Base-by-base conservation (phyloP, 441 rosid genomes). In the Sinapis alba region DNA sequence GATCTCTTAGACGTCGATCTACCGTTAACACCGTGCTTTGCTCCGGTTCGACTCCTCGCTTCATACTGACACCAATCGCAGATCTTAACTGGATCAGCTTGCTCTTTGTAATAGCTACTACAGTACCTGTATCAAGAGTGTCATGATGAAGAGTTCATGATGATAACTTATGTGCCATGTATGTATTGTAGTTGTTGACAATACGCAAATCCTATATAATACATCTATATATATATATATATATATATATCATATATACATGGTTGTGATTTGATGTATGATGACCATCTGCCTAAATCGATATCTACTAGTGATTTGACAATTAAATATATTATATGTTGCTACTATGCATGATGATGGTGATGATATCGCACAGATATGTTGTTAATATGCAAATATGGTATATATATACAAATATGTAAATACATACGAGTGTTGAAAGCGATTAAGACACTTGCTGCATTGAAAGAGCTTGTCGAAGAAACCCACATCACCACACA, bases 401-500 rank as follows among this genome's bases (percentile, higher is more conserved):
- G 16, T 12, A 32, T 16, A 26, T 3, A 56, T 24, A 18, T 10
- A 26, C 16, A 4, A 41, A 62, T 43, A 41, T 56, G 68, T 43
- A 61, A 9, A 58, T 28, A 26, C 96, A 57, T 90, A 91, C 98
- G 90, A 88, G 80, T 94, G 98, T 75, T 94, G 98, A 61, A 85
- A 87, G 79, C 98, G 98, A 79, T 81, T 74, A 73, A 83, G 86
- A 83, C 98, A 94, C 84, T 87, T 87, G 89, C 59, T 82, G 83
- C 98, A 94, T 79, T 88, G 96, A 84, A 94, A 94, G 76, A 94
- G 92, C 83, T 94, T 90, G 71, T 88, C 98, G 15, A 92, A 76
- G 82, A 94, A 94, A 51, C 98, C 97, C n/a, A 94, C 90, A 84
- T 94, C 98, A 80, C 98, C 98, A 85, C 98, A 94, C 97, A 94